Evolutionary conservation across 441 rosid species (phyloP), one percentile per base, ranked within the genome.

Genomic region (Bocquillonia castaneifolia): DNA sequence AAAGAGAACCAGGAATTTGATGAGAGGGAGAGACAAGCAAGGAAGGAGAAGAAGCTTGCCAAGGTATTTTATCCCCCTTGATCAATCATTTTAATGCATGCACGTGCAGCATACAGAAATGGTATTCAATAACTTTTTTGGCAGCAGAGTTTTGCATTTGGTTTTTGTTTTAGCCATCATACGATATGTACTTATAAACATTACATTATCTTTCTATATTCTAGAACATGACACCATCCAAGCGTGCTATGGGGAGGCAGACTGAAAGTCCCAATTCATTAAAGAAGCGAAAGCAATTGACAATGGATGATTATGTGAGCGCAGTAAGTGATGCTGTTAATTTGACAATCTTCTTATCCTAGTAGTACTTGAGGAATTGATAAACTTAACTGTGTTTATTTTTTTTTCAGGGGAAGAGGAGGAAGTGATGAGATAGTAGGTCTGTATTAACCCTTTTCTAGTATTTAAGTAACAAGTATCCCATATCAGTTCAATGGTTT

Each of bases 1-100:
- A 95, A 95, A 86, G 99, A 95, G 84, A 95, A 95, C 77, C 98
- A 92, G 78, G 98, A 95, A 79, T 81, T 77, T 70, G 97, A 95
- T 20, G 99, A 92, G 79, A 85, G 96, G 80, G 99, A 95, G 81
- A 85, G 98, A 70, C 98, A 89, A 75, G 99, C 97, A 26, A 96
- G 97, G 6, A 92, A 89, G 77, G 98, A 95, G 78, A 95, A 95
- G 86, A 95, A 95, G 78, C 93, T 88, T 76, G 94, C 96, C 66
- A 92, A 90, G 96, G 99, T 95, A 73, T 44, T 57, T 47, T 20
- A 3, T 8, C 10, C 10, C 10, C 10, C 42, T 39, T 32, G 29
- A 51, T n/a, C n/a, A n/a, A n/a, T n/a, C n/a, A n/a, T n/a, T n/a
- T n/a, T n/a, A n/a, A n/a, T n/a, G n/a, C n/a, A n/a, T n/a, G n/a